Evolutionary conservation across 495 filamentous ascomycete species (phyloP).

Genomic region (Aspergillus homomorphus): DNA sequence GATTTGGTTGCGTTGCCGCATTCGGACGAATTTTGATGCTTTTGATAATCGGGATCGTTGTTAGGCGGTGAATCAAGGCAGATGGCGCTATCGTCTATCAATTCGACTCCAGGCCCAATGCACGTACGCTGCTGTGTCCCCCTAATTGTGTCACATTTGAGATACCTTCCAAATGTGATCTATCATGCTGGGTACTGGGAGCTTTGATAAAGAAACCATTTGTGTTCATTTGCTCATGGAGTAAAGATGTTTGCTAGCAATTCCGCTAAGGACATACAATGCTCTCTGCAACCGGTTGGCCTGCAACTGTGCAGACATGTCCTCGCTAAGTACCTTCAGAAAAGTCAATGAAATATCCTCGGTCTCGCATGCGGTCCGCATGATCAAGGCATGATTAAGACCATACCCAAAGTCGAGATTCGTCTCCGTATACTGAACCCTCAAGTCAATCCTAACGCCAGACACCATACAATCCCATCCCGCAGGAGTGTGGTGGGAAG

Average conservation of each 20-base stretch:
- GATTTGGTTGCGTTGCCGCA: not conserved
- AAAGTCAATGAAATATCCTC: not conserved
- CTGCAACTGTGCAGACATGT: not conserved
- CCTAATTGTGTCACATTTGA: not conserved
- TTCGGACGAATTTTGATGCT: not conserved
- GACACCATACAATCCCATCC: not conserved
- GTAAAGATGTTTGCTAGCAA: not conserved
- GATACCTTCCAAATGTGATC: too few species aligned
- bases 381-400: not conserved
- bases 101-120: not conserved
- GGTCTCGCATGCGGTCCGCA: not conserved
- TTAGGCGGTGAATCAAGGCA: slow-evolving; percentile 14
- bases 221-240: not conserved
- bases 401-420: too few species aligned
- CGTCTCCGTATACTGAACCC: too few species aligned
- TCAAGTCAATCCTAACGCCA: not conserved
- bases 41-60: not conserved
- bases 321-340: not conserved
- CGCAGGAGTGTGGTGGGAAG: not conserved
- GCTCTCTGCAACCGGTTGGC: not conserved
- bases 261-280: not conserved
- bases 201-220: too few species aligned
- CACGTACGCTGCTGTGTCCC: not conserved
- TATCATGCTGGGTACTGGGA: not conserved
- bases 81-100: slow-evolving; percentile 2